phyloP scores from a whole-genome alignment of 345 rosid species.

The Lagerstroemia speciosa region DNA sequence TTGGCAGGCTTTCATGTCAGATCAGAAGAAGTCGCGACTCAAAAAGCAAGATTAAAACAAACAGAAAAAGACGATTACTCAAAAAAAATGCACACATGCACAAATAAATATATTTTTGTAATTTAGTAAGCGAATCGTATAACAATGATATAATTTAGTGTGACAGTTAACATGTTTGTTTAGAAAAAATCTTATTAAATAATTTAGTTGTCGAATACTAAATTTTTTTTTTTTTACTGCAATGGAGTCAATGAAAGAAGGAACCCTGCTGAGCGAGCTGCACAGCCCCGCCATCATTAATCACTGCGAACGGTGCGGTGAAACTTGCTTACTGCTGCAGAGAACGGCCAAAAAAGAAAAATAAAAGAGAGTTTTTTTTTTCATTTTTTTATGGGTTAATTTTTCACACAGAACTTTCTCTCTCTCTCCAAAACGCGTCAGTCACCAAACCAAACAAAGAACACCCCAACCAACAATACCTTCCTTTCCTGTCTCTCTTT shows the following conservation, averaged over 20 bases:
- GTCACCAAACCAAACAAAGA: neutral
- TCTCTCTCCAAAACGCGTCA: neutral
- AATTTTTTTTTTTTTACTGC: too few species aligned
- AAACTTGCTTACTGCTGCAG: neutral
- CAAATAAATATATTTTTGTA: too few species aligned
- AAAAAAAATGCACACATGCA: too few species aligned
- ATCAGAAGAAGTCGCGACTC: neutral
- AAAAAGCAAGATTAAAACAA: neutral
- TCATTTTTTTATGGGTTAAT: neutral
- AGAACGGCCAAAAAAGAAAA: neutral
- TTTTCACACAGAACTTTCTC: neutral
- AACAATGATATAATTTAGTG: too few species aligned
- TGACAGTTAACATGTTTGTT: too few species aligned
- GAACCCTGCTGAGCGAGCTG: neutral
- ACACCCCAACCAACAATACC: slow-evolving; percentile 6
- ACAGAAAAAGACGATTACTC: neutral
- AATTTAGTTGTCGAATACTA: too few species aligned
- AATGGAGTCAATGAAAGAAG: too few species aligned
- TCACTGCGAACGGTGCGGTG: neutral
- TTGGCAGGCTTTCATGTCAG: slow-evolving; percentile 58
- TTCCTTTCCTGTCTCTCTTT: slow-evolving; percentile 22
- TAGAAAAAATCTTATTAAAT: neutral
- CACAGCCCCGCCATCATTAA: neutral
- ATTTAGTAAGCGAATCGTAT: too few species aligned
- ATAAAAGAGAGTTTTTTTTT: neutral